Evolutionary conservation across 2,329 filamentous ascomycete species (phyloP).

Genomic region (Sporothrix variecibatus): DNA sequence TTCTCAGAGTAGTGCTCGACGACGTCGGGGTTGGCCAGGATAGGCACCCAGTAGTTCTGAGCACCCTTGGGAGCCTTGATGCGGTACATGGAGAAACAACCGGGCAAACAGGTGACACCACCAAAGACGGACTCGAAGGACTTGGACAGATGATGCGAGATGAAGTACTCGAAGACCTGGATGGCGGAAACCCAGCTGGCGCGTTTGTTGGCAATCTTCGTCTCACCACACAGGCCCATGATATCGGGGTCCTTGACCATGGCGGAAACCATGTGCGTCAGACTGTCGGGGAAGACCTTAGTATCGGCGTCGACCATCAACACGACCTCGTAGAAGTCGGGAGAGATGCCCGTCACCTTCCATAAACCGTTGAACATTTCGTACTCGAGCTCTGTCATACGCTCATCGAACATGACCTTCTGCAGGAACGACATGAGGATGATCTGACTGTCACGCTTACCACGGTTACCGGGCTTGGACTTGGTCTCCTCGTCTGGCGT

Average conservation of each 20-base stretch:
- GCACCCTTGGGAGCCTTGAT: slow-evolving; percentile 98
- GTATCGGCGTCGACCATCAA: slow-evolving; percentile 99
- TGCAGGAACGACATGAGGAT: slow-evolving; percentile 99
- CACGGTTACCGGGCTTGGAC: slow-evolving; percentile 92
- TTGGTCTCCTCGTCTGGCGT: slow-evolving; percentile 81
- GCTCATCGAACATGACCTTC: slow-evolving; percentile 99
- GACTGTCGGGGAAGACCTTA: slow-evolving; percentile 96
- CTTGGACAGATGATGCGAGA: slow-evolving; percentile 95
- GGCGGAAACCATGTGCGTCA: slow-evolving; percentile 98
- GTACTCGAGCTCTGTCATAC: slow-evolving; percentile 98
- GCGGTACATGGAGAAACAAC: slow-evolving; percentile 99
- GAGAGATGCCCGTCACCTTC: slow-evolving; percentile 97
- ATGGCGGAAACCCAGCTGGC: slow-evolving; percentile 95
- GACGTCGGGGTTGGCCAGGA: slow-evolving; percentile 95
- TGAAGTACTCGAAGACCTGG: slow-evolving; percentile 99
- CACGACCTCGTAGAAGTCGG: slow-evolving; percentile 96
- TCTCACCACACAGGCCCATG: slow-evolving; percentile 98
- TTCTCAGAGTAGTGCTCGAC: slow-evolving; percentile 99
- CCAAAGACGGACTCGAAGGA: slow-evolving; percentile 98
- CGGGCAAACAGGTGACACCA: slow-evolving; percentile 96
- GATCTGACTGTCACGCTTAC: slow-evolving; percentile 98
- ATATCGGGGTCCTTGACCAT: slow-evolving; percentile 99
- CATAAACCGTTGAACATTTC: slow-evolving; percentile 99
- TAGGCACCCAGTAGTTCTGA: slow-evolving; percentile 99
- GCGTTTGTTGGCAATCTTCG: slow-evolving; percentile 98